Conservation (phyloP, 2,329 filamentous ascomycete genomes). For the Claviceps sp. region DNA sequence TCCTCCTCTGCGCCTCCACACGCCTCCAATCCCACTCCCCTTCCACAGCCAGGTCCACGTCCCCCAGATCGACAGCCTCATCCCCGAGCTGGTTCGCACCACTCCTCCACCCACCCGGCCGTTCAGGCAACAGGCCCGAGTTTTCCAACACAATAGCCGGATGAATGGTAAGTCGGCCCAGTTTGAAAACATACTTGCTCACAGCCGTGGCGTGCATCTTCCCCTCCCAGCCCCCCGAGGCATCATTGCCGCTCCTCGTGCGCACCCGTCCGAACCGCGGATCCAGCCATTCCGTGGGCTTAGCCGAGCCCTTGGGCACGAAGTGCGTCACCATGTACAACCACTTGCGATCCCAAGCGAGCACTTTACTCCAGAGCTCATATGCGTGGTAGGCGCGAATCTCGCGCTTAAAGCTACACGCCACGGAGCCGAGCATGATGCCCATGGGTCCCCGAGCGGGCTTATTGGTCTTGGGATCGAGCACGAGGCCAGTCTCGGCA, state of each 20-base stretch:
- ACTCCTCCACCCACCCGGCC: constrained; percentile 51
- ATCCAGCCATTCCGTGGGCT: constrained; percentile 40
- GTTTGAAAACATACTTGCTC: constrained; percentile 73
- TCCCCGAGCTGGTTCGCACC: constrained; percentile 20
- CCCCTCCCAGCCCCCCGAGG: constrained; percentile 38
- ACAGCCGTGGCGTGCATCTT: constrained; percentile 58
- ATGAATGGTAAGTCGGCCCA: constrained; percentile 70
- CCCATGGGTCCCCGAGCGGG: constrained; percentile 40
- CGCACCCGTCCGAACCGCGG: constrained; percentile 27
- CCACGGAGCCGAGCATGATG: constrained; percentile 59
- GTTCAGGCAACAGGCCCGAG: constrained; percentile 59
- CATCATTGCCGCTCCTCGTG: constrained; percentile 24
- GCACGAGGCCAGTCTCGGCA: constrained; percentile 25
- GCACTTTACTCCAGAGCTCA: constrained; percentile 59
- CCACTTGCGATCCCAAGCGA: constrained; percentile 74
- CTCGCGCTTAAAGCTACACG: constrained; percentile 61
- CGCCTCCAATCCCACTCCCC: constrained; percentile 44
- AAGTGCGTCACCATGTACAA: constrained; percentile 65
- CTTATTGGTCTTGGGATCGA: constrained; percentile 31
- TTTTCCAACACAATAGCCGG: constrained; percentile 62
- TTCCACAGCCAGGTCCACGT: constrained; percentile 18
- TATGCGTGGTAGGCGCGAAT: constrained; percentile 56
- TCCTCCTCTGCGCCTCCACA: constrained; percentile 40
- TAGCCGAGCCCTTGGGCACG: constrained; percentile 46
- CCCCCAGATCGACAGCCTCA: constrained; percentile 5